Percentiles rank a stretch among this genome's conserved stretches.
phyloP scores from a whole-genome alignment of 768 basidiomycete species.

The Hortiboletus flavorubellus region DNA sequence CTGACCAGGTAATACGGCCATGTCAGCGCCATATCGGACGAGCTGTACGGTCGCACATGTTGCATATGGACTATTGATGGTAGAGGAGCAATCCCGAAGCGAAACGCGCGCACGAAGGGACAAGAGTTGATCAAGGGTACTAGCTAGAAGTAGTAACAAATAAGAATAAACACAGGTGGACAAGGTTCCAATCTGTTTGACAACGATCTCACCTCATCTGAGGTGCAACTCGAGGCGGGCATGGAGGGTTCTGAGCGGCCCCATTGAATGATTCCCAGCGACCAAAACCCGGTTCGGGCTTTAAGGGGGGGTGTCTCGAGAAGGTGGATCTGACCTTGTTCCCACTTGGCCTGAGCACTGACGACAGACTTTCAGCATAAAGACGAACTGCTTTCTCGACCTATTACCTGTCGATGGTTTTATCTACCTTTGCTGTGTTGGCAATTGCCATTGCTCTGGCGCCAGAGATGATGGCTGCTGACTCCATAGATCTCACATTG shows the following conservation, averaged over 20 bases:
- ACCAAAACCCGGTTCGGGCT: background rate
- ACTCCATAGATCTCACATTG: slow-evolving; percentile 1
- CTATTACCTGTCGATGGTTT: background rate
- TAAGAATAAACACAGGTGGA: too few relatives aligned
- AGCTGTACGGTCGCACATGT: too few relatives aligned
- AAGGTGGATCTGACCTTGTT: slow-evolving; percentile 9
- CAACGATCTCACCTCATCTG: too few relatives aligned
- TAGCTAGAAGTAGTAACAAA: too few relatives aligned
- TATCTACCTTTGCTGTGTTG: slow-evolving; percentile 1
- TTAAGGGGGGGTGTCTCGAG: background rate
- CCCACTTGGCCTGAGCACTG: background rate
- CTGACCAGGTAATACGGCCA: too few relatives aligned
- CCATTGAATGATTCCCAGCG: too few relatives aligned
- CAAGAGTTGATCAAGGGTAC: too few relatives aligned
- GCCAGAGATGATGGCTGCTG: background rate
- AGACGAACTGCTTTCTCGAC: background rate
- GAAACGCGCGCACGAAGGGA: too few relatives aligned
- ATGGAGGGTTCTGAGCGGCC: background rate
- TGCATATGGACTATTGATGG: too few relatives aligned
- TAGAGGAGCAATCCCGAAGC: too few relatives aligned
- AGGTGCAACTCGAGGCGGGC: background rate
- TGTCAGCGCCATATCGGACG: too few relatives aligned
- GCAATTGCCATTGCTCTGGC: slow-evolving; percentile 2
- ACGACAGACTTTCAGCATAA: background rate
- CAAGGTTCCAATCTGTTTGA: too few relatives aligned